A percentile compares a stretch with the other conserved stretches of the same genome.
Conservation (phyloP, 805 yeast species). For the Allodekkera sacchari region DNA sequence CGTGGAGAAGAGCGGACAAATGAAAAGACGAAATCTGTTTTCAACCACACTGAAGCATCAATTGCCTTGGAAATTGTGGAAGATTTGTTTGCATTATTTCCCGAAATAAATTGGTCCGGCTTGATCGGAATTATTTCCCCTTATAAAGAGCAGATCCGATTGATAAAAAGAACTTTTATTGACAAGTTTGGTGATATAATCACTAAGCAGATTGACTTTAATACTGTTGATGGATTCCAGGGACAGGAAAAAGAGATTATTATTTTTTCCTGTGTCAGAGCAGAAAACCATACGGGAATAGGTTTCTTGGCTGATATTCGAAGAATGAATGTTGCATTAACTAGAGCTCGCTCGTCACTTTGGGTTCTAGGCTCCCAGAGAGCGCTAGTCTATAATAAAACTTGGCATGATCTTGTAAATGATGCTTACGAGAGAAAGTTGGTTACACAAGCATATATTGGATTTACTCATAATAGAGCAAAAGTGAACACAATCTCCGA, state of each 20-base stretch:
- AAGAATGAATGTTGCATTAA: constrained; percentile 95
- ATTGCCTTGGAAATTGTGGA: constrained; percentile 63
- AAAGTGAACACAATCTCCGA: too few species aligned
- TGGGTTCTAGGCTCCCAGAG: constrained; percentile 83
- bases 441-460: constrained; percentile 15
- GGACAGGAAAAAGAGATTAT: constrained; percentile 96
- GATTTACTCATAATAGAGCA: constrained; percentile 21
- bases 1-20: constrained; percentile 60
- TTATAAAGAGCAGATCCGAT: constrained; percentile 75
- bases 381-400: constrained; percentile 54
- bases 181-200: constrained; percentile 56
- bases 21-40: constrained; percentile 57
- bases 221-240: constrained; percentile 96
- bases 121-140: constrained; percentile 90
- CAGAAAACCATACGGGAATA: constrained; percentile 57
- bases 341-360: constrained; percentile 85
- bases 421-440: constrained; percentile 51
- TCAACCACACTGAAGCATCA: constrained; percentile 61
- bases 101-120: constrained; percentile 51
- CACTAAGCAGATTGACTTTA: constrained; percentile 66
- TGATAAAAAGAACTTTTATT: constrained; percentile 49
- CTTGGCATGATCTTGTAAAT: constrained; percentile 64
- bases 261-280: constrained; percentile 92
- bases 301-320: constrained; percentile 89
- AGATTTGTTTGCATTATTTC: constrained; percentile 39